Evolutionary conservation across 192 early-diverging fungal species (phyloP).

Genomic region (Rhizophagus prolifer): DNA sequence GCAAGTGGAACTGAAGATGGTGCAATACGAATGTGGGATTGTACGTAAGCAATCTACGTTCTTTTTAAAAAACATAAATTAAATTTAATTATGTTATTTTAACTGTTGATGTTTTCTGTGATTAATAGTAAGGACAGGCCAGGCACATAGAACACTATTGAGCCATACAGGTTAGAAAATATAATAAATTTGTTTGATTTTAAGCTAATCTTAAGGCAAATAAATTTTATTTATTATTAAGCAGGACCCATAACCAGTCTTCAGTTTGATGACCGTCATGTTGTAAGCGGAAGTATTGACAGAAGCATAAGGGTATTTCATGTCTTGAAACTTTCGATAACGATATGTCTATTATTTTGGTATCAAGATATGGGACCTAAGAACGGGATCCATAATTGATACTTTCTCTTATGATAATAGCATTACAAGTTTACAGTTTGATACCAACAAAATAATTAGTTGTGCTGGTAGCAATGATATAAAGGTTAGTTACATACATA

Average conservation of each 20-base stretch:
- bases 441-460: conserved; percentile 56
- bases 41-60: conserved; percentile 30
- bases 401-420: conserved; percentile 53
- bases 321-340: neutral
- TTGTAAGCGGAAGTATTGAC: conserved; percentile 74
- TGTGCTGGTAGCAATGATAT: conserved; percentile 44
- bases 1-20: conserved; percentile 76
- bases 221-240: neutral
- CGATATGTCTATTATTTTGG: neutral
- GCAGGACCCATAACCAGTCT: conserved; percentile 35
- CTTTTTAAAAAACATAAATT: neutral
- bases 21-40: conserved; percentile 74
- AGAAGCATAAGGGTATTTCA: conserved; percentile 52
- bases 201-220: no score
- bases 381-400: conserved; percentile 66
- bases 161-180: conserved; percentile 66
- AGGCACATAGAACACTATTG: conserved; percentile 66
- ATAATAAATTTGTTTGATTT: conserved; percentile 18
- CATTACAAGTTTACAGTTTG: conserved; percentile 54
- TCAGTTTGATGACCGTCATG: conserved; percentile 66
- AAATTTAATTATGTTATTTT: neutral
- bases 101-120: neutral
- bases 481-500: neutral
- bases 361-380: conserved; percentile 68
- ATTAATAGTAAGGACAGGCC: conserved; percentile 62